A percentile compares a stretch with the other conserved stretches of the same genome.
Conservation (phyloP, 2,329 filamentous ascomycete genomes). For the Talaromyces sp. region DNA sequence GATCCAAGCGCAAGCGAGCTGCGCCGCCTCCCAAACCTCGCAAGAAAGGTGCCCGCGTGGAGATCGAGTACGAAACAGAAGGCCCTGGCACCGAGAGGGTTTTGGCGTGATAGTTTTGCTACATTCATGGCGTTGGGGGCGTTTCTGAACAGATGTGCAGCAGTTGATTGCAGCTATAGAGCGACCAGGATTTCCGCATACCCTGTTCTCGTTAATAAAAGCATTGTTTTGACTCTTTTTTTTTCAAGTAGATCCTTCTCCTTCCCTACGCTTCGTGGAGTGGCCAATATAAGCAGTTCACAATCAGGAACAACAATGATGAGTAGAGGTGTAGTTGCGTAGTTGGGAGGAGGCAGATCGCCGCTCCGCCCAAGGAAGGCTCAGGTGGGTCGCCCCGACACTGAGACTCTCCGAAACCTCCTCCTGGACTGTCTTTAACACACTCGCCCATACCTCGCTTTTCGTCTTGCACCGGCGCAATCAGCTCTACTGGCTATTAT, state of each 20-base stretch:
- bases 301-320: background rate
- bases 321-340: background rate
- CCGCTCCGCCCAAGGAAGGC: background rate
- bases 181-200: background rate
- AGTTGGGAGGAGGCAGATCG: background rate
- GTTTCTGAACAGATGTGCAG: conserved; percentile 1
- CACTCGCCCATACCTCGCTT: background rate
- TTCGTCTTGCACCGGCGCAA: background rate
- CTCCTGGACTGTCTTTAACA: background rate
- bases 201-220: conserved; percentile 5
- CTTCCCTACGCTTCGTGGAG: too few relatives aligned
- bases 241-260: too few relatives aligned
- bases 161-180: background rate
- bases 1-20: conserved; percentile 53
- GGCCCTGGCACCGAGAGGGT: conserved; percentile 49
- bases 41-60: conserved; percentile 60
- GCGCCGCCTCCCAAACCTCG: conserved; percentile 49
- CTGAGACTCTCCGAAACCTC: background rate
- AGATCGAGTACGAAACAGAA: conserved; percentile 76
- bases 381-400: background rate
- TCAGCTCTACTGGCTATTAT: background rate
- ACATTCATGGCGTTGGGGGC: conserved; percentile 8
- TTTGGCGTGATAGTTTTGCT: conserved; percentile 27
- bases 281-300: background rate
- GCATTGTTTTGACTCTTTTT: conserved; percentile 1